Evolutionary conservation across 1,284 basidiomycete species (phyloP), one percentile per base, ranked within the genome.

Genomic region (Ceratobasidium sp.): DNA sequence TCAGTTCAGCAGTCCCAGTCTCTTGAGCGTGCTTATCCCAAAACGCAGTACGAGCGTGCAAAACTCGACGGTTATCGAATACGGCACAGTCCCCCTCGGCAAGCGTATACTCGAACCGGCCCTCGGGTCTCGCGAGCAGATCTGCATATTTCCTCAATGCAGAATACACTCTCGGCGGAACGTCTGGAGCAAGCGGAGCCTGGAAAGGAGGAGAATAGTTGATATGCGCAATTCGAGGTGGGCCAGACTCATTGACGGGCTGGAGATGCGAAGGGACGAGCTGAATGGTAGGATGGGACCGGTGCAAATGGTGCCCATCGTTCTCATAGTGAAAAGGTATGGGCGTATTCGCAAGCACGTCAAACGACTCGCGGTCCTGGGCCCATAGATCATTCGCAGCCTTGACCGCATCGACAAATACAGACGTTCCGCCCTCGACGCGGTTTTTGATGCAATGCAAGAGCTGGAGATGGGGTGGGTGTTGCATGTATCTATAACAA

Each of bases 141-240:
- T 78, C 75, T 6, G 87, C 83, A 74, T 94, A 98, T 9, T 78
- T 76, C 2, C 77, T 74, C 2, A 97, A 80, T 0, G 93, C 91
- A 0, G 80, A 74, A 73, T 90, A 91, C 71, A 94, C 87, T 25
- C 77, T 77, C 1, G 76, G 71, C 0, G 85, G 83, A 0, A 86
- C 86, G 8, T 78, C 76, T 3, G 60, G 70, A 1, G 82, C 78
- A 1, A 91, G 79, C 0, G 91, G 91, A 0, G 90, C 93, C 79
- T 98, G 95, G 83, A 98, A 99, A 0, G 95, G 96, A 0, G 96
- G 96, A 2, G 91, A 90, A 79, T 97, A 98, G 78, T 95, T 97
- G 75, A 98, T 84, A 70, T 87, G 85, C 47, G 79, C 78, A 71
- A 92, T 82, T 1, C 75, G 59, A 19, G 66, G 70, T 13, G 71